Evolutionary conservation across 805 yeast genomes (phyloP), one percentile per base, ranked within the genome.

Genomic region (Candida verbasci): DNA sequence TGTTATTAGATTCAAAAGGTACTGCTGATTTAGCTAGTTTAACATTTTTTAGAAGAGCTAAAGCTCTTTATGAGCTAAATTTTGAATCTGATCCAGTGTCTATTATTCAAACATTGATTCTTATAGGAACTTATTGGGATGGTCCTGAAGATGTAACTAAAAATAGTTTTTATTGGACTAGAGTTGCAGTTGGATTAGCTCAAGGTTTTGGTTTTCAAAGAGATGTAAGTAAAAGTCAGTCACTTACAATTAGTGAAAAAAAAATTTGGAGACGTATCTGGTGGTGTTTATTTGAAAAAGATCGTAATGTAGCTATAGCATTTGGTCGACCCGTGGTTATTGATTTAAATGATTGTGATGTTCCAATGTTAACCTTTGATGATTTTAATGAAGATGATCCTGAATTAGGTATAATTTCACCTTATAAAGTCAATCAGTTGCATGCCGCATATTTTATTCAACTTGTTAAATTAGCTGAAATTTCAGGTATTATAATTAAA

Each of bases 191-290:
- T 23, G 72, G 80, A 9, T 63, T 80, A 34, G 89, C 89, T 2
- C 88, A 82, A 52, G 83, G 85, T 9, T 72, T 78, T 49, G 95
- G 95, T 1, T 64, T 86, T 46, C 93, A 86, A 54, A 67, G 86
- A 44, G 75, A 68, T 42, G 68, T 74, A 27, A 58, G 64, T 15
- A 55, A 52, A 18, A 57, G 72, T 32, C 55, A 72, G 20, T 55
- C 53, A 12, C 52, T 67, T 15, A 68, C 74, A 32, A 48, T 58
- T 17, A 38, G 56, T 33, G 62, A 66, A 29, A 62, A 61, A 47
- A 74, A 74, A 41, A 52, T 78, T 26, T 78, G 82, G 71, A 71
- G 81, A 45, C 64, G 88, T 29, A 66, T 82, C 10, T 85, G 88
- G 86, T 85, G 94, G 94, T 67, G 78, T 43, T 58, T 86, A 15